A percentile compares a stretch with the other conserved stretches of the same genome.
phyloP scores from a whole-genome alignment of 352 stramenopile species.

The Phytopythium mirpurense region DNA sequence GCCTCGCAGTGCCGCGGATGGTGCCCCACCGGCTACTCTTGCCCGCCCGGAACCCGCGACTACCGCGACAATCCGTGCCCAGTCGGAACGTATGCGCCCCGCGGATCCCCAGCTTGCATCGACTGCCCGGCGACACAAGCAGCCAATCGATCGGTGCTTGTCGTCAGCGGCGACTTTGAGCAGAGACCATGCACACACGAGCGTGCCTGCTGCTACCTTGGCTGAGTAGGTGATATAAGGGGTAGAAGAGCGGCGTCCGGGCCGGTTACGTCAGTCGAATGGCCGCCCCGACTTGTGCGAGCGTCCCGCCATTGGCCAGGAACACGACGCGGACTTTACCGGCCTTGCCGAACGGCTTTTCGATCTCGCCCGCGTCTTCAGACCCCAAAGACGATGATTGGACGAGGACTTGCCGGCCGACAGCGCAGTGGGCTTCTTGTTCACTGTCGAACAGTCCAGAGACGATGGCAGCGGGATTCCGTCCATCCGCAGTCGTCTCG shows the following conservation, averaged over 20 bases:
- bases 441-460: conserved; percentile 47
- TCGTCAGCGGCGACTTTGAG: conserved; percentile 18
- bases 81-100: conserved; percentile 34
- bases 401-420: conserved; percentile 20
- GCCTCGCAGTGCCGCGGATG: conserved; percentile 46
- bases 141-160: conserved; percentile 13
- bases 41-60: conserved; percentile 46
- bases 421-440: conserved; percentile 27
- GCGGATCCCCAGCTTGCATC: conserved; percentile 40
- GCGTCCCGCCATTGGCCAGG: conserved; percentile 31
- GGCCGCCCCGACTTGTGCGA: conserved; percentile 33
- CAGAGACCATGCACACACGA: conserved; percentile 24
- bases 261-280: conserved; percentile 20
- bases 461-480: conserved; percentile 65
- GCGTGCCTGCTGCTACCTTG: conserved; percentile 48
- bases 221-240: neutral
- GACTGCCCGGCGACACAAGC: conserved; percentile 23
- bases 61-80: conserved; percentile 36
- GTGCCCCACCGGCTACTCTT: conserved; percentile 68
- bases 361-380: conserved; percentile 38
- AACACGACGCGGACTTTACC: conserved; percentile 69
- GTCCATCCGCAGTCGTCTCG: conserved; percentile 49
- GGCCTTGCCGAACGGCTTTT: conserved; percentile 74
- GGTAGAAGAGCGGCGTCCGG: neutral
- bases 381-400: neutral